Percentiles rank a stretch among this genome's conserved stretches.
Conservation (phyloP, 169 alveolate species). For the Plasmodium chabaudi region DNA sequence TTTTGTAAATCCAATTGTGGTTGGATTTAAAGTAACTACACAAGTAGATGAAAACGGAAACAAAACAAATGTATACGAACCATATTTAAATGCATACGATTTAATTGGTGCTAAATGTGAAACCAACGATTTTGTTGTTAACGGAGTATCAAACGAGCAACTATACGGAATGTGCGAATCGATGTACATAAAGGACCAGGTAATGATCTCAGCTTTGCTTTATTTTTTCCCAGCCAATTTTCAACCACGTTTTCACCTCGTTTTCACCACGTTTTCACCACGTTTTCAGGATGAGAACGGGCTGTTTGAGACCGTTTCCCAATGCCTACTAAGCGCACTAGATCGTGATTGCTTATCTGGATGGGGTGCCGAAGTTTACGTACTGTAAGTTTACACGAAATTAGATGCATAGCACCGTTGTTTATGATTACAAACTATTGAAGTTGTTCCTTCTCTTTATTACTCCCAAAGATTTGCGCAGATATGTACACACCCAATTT, state of each 20-base stretch:
- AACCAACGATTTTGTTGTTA: slow-evolving; percentile 93
- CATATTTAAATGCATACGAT: slow-evolving; percentile 92
- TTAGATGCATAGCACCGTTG: slow-evolving; percentile 8
- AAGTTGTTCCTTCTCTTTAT: no score
- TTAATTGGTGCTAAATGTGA: slow-evolving; percentile 92
- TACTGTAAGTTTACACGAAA: slow-evolving; percentile 78
- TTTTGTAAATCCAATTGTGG: slow-evolving; percentile 94
- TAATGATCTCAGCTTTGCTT: slow-evolving; percentile 15
- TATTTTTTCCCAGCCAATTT: background rate
- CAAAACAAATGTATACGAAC: slow-evolving; percentile 79
- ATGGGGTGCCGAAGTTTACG: slow-evolving; percentile 97
- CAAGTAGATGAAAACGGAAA: slow-evolving; percentile 80
- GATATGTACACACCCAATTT: background rate
- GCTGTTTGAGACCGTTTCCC: slow-evolving; percentile 94
- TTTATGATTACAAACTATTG: background rate
- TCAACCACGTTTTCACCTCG: no score
- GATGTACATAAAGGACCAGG: slow-evolving; percentile 93
- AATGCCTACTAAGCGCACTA: slow-evolving; percentile 95
- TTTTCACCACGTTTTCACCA: no score
- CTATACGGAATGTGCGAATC: slow-evolving; percentile 97
- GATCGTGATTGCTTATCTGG: slow-evolving; percentile 98
- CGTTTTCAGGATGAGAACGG: slow-evolving; percentile 92
- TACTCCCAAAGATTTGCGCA: no score
- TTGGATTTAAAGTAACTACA: slow-evolving; percentile 87
- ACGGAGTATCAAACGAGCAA: slow-evolving; percentile 96